A percentile compares a stretch with the other conserved stretches of the same genome.
Conservation (phyloP, 208 protist species). For the Zelonia costaricensis region DNA sequence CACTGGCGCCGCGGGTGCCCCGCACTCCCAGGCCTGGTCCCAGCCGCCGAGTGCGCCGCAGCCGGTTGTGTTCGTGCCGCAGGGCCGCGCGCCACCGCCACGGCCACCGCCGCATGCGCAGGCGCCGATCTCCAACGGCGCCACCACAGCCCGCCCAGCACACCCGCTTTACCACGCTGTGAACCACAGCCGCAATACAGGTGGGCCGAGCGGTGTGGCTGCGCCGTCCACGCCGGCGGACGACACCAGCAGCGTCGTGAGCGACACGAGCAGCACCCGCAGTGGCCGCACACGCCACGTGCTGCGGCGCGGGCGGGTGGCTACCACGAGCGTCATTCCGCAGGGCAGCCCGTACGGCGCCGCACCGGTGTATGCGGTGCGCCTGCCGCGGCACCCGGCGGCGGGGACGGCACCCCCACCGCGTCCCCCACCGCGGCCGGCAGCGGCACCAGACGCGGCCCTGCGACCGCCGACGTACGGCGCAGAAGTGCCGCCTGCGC, state of each 20-base stretch:
- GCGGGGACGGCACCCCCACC: too few species aligned
- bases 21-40: not conserved
- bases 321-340: not conserved
- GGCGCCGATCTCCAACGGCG: not conserved
- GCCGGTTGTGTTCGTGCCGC: not conserved
- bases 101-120: not conserved
- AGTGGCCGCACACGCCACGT: conserved; percentile 14
- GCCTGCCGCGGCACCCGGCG: conserved; percentile 21
- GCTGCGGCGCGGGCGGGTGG: not conserved
- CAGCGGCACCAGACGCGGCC: too few species aligned
- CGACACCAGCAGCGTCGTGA: conserved; percentile 4
- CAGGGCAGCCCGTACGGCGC: conserved; percentile 27
- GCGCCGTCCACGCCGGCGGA: not conserved
- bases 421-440: too few species aligned
- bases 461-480: too few species aligned
- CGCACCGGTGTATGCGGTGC: conserved; percentile 14
- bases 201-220: too few species aligned
- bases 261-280: conserved; percentile 11
- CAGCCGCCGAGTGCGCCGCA: not conserved
- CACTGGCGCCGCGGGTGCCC: too few species aligned
- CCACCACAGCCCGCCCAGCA: too few species aligned
- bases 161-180: too few species aligned
- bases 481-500: too few species aligned
- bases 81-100: not conserved
- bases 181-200: too few species aligned